These are phyloP conservation scores for Begonia loranthoides DNA, from an alignment of 306 rosid genomes.

Conservation along the genomic window DNA sequence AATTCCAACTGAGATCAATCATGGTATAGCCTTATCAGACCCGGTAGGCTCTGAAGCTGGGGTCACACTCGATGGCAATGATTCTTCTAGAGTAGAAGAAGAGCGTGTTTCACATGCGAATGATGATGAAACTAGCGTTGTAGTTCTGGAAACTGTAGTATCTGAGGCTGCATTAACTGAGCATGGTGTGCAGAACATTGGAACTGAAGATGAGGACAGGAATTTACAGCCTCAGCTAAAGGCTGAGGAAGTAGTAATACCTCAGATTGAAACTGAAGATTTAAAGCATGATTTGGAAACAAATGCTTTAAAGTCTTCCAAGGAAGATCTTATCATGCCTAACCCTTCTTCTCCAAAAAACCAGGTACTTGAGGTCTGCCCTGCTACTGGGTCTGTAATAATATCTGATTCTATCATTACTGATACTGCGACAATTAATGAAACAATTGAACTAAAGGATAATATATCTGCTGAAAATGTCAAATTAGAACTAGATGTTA, in stretches of 20 bases:
- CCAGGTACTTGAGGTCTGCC: slow-evolving; percentile 99
- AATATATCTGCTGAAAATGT: slow-evolving; percentile 97
- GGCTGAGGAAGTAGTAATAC: slow-evolving; percentile 15
- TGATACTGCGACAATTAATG: slow-evolving; percentile 98
- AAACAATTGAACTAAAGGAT: slow-evolving; percentile 98
- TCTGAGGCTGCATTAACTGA: slow-evolving; percentile 23
- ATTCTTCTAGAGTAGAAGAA: slow-evolving; percentile 23
- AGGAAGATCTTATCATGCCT: slow-evolving; percentile 29
- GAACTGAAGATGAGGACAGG: slow-evolving; percentile 16
- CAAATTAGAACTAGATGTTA: slow-evolving; percentile 94
- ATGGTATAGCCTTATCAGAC: slow-evolving; percentile 2
- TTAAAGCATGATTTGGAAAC: slow-evolving; percentile 22
- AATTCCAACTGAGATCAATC: slow-evolving; percentile 20
- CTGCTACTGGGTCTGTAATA: slow-evolving; percentile 89
- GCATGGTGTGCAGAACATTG: slow-evolving; percentile 21
- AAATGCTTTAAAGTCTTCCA: slow-evolving; percentile 31
- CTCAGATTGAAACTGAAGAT: slow-evolving; percentile 38
- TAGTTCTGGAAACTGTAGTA: slow-evolving; percentile 24
- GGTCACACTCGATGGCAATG: slow-evolving; percentile 18
- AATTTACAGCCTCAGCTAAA: slow-evolving; percentile 28
- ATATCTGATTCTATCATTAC: slow-evolving; percentile 97
- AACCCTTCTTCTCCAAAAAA: slow-evolving; percentile 43
- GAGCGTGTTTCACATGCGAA: slow-evolving; percentile 17
- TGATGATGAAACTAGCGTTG: slow-evolving; percentile 22
- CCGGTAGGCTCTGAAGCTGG: slow-evolving; percentile 6